Evolutionary conservation across 495 filamentous ascomycete genomes (phyloP).

Genomic region (Penicillium bialowiezense): DNA sequence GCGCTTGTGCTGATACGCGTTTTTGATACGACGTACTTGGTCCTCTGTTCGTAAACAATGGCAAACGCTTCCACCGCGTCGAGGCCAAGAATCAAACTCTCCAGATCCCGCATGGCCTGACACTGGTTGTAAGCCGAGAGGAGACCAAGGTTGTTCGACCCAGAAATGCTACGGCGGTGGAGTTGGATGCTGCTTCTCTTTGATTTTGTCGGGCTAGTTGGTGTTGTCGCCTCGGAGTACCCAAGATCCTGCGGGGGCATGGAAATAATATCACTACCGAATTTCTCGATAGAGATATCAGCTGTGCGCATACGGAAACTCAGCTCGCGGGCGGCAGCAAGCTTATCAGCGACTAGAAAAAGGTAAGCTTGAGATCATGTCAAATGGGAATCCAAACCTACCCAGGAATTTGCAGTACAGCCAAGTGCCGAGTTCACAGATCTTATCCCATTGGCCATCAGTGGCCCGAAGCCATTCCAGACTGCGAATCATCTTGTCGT

Average conservation of each 20-base stretch:
- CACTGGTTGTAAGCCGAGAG: slow-evolving; percentile 42
- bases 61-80: slow-evolving; percentile 63
- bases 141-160: slow-evolving; percentile 11
- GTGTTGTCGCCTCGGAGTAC: slow-evolving; percentile 19
- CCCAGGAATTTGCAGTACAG: slow-evolving; percentile 61
- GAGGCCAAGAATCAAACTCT: slow-evolving; percentile 64
- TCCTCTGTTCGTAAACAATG: slow-evolving; percentile 41
- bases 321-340: slow-evolving; percentile 66
- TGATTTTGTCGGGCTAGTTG: slow-evolving; percentile 34
- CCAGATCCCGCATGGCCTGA: slow-evolving; percentile 68
- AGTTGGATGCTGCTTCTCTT: slow-evolving; percentile 23
- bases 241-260: slow-evolving; percentile 20
- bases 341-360: slow-evolving; percentile 34
- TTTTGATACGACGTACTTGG: slow-evolving; percentile 33
- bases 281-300: slow-evolving; percentile 39
- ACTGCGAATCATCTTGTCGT: slow-evolving; percentile 71
- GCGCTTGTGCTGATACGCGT: neutral
- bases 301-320: slow-evolving; percentile 43
- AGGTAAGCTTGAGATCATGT: slow-evolving; percentile 4
- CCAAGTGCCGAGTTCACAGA: slow-evolving; percentile 62
- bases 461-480: slow-evolving; percentile 82
- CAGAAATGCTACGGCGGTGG: slow-evolving; percentile 24
- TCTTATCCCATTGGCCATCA: slow-evolving; percentile 66
- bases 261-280: slow-evolving; percentile 40
- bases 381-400: slow-evolving; percentile 16